These are phyloP conservation scores for Trichoderma lentiforme DNA, from an alignment of 2,329 filamentous ascomycete species.

Conservation along the genomic window DNA sequence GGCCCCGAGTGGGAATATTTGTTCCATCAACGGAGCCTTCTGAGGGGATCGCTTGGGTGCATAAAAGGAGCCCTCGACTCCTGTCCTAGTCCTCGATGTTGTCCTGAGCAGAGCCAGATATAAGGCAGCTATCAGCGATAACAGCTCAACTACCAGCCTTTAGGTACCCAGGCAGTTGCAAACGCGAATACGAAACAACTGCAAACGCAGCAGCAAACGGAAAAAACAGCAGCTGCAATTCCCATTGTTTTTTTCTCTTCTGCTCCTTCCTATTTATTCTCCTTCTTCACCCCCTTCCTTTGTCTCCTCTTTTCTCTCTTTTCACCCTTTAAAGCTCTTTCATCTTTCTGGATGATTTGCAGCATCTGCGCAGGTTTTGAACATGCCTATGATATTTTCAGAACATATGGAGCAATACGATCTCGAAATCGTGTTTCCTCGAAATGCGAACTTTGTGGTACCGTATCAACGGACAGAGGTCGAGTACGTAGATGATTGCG, in stretches of 20 bases:
- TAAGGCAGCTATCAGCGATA: not conserved
- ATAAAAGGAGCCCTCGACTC: not conserved
- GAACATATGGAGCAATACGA: constrained; percentile 9
- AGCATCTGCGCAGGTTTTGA: not conserved
- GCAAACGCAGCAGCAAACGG: not conserved
- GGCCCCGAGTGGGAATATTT: too few relatives aligned
- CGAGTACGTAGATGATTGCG: not conserved
- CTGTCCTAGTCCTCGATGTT: not conserved
- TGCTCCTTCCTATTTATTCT: not conserved
- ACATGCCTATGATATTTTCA: constrained; percentile 14
- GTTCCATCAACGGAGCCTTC: not conserved
- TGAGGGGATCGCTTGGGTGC: not conserved
- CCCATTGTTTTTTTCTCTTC: not conserved
- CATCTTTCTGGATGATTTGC: not conserved
- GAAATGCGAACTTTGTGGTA: not conserved
- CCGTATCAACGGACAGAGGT: not conserved
- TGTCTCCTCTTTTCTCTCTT: not conserved
- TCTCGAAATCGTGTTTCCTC: constrained; percentile 10
- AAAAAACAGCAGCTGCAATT: not conserved
- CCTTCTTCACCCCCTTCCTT: not conserved
- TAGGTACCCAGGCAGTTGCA: not conserved
- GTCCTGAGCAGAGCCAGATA: not conserved
- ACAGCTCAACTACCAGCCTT: not conserved
- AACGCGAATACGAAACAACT: constrained; percentile 1
- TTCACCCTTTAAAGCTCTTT: not conserved